Evolutionary conservation across 2,329 filamentous ascomycete species (phyloP), one percentile per base, ranked within the genome.

Genomic region (Arthrobotrys entomopaga): DNA sequence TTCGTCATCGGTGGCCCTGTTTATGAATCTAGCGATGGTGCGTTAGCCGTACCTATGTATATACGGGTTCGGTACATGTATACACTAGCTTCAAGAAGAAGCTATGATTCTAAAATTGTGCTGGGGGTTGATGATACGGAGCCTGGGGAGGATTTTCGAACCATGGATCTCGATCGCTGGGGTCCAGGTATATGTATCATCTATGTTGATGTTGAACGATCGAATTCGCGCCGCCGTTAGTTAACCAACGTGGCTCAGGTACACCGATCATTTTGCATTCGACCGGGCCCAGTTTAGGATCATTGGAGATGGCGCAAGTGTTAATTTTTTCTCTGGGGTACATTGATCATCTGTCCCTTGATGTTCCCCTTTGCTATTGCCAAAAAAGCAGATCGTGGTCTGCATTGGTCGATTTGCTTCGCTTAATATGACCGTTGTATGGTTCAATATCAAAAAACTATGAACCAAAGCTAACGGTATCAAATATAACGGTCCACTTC

Each of bases 141-240:
- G 11, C 13, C 13, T 57, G 56, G 50, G 56, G 56, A 59, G 38
- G 29, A n/a, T n/a, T n/a, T 49, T 67, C 24, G 57, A 69, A 69
- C 65, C 65, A 61, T 69, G 65, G 65, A 50, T 61, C 56, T 24
- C 19, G 42, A 59, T 59, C 40, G 24, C 42, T 42, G 19, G 24
- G 20, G 20, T 15, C 56, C 40, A 26, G 11, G 40, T 34, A 40
- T 40, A 22, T 13, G 34, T 40, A 46, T n/a, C n/a, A 19, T 10
- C 8, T 46, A 7, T 34, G 29, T 34, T 34, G 29, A 34, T 34
- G 29, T 6, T 46, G 4, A 46, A 15, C 42, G 6, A 46, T 46
- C 42, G 29, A 34, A 34, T 34, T 10, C 5, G 10, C 6, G 29
- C 10, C 6, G 29, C 29, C 6, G 29, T 13, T 13, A n/a, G 40